A percentile compares a stretch with the other conserved stretches of the same genome.
These are phyloP conservation scores for Verbascum thapsus DNA, from an alignment of 257 asterid species.

Conservation along the genomic window DNA sequence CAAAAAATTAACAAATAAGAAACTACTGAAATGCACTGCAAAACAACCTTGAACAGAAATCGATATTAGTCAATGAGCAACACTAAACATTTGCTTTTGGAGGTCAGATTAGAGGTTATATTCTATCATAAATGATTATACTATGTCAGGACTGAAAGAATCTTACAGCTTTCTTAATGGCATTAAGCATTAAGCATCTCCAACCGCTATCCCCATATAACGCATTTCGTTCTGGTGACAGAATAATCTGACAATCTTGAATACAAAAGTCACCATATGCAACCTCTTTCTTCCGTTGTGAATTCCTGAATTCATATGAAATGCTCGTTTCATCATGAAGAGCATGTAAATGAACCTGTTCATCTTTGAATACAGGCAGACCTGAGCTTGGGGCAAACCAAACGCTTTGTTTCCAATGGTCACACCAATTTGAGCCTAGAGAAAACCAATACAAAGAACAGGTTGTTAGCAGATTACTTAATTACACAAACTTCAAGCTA, in stretches of 20 bases:
- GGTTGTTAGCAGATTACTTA: background rate
- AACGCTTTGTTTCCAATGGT: constrained; percentile 96
- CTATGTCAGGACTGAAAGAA: constrained; percentile 21
- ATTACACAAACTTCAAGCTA: constrained; percentile 8
- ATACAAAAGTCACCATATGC: constrained; percentile 32
- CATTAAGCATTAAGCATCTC: constrained; percentile 72
- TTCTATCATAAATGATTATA: constrained; percentile 9
- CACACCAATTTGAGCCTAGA: constrained; percentile 80
- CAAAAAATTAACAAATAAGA: background rate
- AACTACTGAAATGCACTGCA: constrained; percentile 13
- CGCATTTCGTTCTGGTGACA: constrained; percentile 72
- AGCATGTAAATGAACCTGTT: constrained; percentile 60
- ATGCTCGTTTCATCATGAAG: constrained; percentile 63
- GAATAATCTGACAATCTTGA: constrained; percentile 50
- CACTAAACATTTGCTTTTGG: constrained; percentile 19
- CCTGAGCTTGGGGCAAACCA: constrained; percentile 74
- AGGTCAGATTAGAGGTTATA: background rate
- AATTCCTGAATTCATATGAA: constrained; percentile 55
- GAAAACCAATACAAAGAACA: constrained; percentile 28
- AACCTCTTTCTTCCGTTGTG: constrained; percentile 36
- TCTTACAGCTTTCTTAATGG: constrained; percentile 70
- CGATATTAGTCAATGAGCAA: constrained; percentile 18
- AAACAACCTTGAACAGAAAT: constrained; percentile 11
- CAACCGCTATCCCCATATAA: constrained; percentile 69
- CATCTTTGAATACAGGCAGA: constrained; percentile 55